Percentiles rank a stretch among this genome's conserved stretches.
Evolutionary conservation across 768 basidiomycete genomes (phyloP).

Genomic region (Serendipita sp.): DNA sequence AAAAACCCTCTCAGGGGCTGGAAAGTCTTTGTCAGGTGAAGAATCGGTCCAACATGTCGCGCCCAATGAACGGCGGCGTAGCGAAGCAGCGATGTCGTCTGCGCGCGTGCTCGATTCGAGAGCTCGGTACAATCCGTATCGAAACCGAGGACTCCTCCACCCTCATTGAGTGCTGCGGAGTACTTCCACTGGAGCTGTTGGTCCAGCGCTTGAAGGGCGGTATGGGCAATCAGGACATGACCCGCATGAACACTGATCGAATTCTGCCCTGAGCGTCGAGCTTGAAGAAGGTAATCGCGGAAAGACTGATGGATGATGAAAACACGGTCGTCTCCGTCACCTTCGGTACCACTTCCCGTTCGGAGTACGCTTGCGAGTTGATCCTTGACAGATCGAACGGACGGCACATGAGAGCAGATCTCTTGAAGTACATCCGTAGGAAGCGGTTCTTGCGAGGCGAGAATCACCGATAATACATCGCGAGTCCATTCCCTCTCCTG

Average conservation of each 20-base stretch:
- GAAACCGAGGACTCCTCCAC: no score
- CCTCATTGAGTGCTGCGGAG: no score
- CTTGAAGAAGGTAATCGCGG: not conserved
- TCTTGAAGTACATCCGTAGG: not conserved
- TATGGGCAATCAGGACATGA: not conserved
- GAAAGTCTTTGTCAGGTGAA: no score
- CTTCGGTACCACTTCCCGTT: not conserved
- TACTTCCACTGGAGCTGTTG: no score
- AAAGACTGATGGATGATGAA: not conserved
- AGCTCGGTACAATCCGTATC: no score
- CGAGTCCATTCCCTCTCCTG: no score
- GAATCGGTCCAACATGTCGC: no score
- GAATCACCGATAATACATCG: not conserved
- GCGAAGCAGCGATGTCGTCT: no score
- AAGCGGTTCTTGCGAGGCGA: not conserved
- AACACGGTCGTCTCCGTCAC: not conserved
- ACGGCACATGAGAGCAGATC: not conserved
- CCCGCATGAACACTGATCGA: not conserved
- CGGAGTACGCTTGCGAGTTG: not conserved
- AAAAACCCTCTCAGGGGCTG: no score
- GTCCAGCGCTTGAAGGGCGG: not conserved
- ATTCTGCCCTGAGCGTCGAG: not conserved
- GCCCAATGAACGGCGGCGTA: no score
- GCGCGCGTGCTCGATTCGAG: no score
- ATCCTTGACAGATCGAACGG: not conserved